These are phyloP conservation scores for Tetragonia tetragonoides DNA, from an alignment of 148 eudicot species.

Conservation along the genomic window DNA sequence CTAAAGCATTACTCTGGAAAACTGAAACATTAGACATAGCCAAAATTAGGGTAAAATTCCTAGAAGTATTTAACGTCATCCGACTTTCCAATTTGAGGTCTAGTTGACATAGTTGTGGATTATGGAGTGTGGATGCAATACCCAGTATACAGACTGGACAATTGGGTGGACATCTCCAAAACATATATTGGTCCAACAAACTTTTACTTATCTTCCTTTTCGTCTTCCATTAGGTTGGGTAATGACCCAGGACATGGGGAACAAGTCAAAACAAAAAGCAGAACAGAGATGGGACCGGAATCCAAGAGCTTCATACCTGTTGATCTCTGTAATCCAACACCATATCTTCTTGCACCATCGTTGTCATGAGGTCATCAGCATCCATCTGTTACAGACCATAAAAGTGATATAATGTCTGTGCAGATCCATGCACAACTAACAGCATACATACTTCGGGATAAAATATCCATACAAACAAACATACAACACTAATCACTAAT, in stretches of 20 bases:
- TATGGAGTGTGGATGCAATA: too few relatives aligned
- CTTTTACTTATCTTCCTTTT: not conserved
- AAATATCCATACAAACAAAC: not conserved
- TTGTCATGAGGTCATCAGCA: slow-evolving; percentile 55
- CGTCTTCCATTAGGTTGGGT: not conserved
- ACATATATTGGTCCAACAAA: not conserved
- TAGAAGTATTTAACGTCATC: too few relatives aligned
- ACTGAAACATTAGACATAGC: not conserved
- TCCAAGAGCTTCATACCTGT: slow-evolving; percentile 53
- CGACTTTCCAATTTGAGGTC: too few relatives aligned
- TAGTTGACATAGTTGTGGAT: too few relatives aligned
- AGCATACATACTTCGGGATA: not conserved
- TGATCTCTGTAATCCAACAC: slow-evolving; percentile 64
- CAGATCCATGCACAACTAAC: not conserved
- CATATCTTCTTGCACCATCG: slow-evolving; percentile 63
- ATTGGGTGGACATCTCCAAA: too few relatives aligned
- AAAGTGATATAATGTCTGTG: slow-evolving; percentile 2
- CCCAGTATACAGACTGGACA: too few relatives aligned
- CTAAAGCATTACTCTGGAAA: not conserved
- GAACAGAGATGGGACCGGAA: not conserved
- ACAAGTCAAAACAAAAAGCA: not conserved
- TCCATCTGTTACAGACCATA: slow-evolving; percentile 48
- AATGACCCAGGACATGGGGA: not conserved
- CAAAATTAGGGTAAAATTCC: too few relatives aligned
- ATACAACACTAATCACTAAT: not conserved